Evolutionary conservation across 441 rosid genomes (phyloP).

Genomic region (Gossypium trilobum): DNA sequence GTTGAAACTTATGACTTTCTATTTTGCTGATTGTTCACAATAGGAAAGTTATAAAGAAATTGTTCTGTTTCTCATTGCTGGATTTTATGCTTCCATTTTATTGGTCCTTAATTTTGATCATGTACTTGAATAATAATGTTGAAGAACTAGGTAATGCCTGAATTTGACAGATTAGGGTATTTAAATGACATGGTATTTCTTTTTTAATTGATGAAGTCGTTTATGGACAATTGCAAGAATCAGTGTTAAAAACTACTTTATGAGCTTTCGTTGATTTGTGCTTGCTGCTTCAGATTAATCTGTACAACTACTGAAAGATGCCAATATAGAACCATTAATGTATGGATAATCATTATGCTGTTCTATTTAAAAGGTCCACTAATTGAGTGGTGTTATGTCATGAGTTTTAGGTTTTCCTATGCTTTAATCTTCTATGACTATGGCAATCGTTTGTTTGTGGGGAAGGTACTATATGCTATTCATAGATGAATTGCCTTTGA

Average conservation of each 20-base stretch:
- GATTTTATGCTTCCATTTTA: neutral
- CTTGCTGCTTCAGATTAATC: neutral
- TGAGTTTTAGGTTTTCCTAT: neutral
- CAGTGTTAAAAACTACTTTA: neutral
- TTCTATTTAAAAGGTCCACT: neutral
- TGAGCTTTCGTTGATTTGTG: neutral
- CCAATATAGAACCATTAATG: neutral
- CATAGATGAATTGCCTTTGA: neutral
- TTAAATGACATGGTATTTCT: neutral
- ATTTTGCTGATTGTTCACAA: neutral
- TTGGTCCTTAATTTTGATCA: neutral
- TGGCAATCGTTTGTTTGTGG: neutral
- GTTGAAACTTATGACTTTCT: constrained; percentile 20
- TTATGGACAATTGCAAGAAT: neutral
- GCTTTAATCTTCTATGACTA: neutral
- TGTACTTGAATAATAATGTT: neutral
- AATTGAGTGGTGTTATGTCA: neutral
- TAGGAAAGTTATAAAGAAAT: neutral
- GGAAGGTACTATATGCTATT: neutral
- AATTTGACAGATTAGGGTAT: neutral
- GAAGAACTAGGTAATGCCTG: neutral
- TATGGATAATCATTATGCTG: neutral
- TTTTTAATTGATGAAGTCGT: neutral
- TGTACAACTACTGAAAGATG: neutral
- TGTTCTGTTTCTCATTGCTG: neutral